Conservation (phyloP, 106 monocot genomes). For the Narthecium ossifragum region DNA sequence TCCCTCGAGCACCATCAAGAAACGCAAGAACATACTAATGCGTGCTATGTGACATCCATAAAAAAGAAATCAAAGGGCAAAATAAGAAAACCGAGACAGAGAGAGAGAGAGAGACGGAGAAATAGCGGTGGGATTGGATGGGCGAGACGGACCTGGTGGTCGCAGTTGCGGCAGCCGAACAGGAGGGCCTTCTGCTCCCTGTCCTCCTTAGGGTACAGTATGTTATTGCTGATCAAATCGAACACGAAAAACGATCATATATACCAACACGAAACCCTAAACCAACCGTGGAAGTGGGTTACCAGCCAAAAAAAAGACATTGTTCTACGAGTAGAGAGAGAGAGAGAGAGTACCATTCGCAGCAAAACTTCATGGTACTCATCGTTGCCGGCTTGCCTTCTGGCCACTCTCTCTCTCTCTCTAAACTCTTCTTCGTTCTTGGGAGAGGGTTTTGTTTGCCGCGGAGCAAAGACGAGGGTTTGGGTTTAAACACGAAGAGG, state of each 20-base stretch:
- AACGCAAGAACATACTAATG: background rate
- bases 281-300: too few relatives aligned
- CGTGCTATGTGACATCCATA: background rate
- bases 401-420: slow-evolving; percentile 1
- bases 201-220: slow-evolving; percentile 57
- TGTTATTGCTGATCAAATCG: slow-evolving; percentile 40
- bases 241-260: background rate
- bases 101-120: too few relatives aligned
- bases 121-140: too few relatives aligned
- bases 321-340: background rate
- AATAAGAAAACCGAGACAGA: background rate
- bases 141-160: slow-evolving; percentile 38
- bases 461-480: too few relatives aligned
- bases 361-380: slow-evolving; percentile 20
- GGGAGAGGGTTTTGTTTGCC: too few relatives aligned
- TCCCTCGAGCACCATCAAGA: background rate
- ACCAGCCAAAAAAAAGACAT: background rate
- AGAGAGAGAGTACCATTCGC: slow-evolving; percentile 3
- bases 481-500: too few relatives aligned
- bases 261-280: background rate
- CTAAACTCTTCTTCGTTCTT: background rate
- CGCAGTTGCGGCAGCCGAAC: slow-evolving; percentile 54
- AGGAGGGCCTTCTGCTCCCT: slow-evolving; percentile 34
- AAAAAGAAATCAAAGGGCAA: background rate
- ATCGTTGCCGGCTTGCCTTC: background rate